Conservation (phyloP, 352 stramenopile species). For the Peronospora belbahrii region DNA sequence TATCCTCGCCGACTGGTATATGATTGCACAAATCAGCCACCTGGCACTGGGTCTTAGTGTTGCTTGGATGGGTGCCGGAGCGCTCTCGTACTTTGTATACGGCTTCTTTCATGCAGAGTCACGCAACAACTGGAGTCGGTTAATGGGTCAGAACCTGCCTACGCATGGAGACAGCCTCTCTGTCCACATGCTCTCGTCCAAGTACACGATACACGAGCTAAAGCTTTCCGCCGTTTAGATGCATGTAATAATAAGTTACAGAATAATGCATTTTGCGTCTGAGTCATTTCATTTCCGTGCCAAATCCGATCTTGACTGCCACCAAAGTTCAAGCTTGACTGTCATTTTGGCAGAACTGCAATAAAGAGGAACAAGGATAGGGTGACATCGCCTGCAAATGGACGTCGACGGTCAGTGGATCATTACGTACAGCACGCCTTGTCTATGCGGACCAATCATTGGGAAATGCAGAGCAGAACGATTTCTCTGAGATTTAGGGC, state of each 20-base stretch:
- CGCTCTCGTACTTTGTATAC: conserved; percentile 58
- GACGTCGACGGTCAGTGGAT: conserved; percentile 18
- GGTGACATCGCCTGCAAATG: conserved; percentile 19
- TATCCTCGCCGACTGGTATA: conserved; percentile 60
- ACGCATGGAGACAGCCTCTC: conserved; percentile 25
- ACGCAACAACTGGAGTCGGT: conserved; percentile 31
- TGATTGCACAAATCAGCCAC: conserved; percentile 46
- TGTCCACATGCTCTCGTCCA: conserved; percentile 30
- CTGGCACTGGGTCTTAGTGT: conserved; percentile 30
- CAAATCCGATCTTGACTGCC: no score
- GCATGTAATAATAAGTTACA: no score
- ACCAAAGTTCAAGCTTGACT: no score
- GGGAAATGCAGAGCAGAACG: conserved; percentile 55
- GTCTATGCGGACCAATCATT: conserved; percentile 45
- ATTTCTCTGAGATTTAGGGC: conserved; percentile 77
- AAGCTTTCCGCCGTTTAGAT: conserved; percentile 23
- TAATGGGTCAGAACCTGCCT: conserved; percentile 34
- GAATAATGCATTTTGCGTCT: no score
- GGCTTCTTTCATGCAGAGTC: conserved; percentile 38
- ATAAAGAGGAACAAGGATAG: no score
- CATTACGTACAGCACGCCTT: conserved; percentile 27
- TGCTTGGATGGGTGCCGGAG: conserved; percentile 38
- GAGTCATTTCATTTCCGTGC: no score
- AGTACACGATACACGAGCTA: conserved; percentile 20
- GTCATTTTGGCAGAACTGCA: no score